Conservation (phyloP, 257 asterid species). For the Solanum okadae region DNA sequence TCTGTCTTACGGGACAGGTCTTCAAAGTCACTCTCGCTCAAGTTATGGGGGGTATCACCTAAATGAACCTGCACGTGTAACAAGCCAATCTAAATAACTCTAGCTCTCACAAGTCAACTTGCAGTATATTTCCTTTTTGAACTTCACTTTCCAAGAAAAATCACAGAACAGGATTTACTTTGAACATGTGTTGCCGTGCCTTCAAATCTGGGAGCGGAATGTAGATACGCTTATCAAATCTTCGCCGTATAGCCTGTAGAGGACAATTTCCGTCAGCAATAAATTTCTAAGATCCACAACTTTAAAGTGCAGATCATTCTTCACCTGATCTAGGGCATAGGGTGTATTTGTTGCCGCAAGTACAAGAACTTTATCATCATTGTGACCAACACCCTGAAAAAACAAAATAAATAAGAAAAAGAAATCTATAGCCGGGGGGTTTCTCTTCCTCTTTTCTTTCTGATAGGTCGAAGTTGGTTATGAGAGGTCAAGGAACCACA, state of each 20-base stretch:
- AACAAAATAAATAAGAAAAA: neutral
- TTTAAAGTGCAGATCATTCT: neutral
- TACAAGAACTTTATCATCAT: constrained; percentile 96
- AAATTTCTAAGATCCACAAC: neutral
- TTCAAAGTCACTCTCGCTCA: constrained; percentile 40
- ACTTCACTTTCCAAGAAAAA: neutral
- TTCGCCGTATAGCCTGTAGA: constrained; percentile 77
- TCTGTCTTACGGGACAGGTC: constrained; percentile 31
- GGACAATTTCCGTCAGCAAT: neutral
- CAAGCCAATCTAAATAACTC: neutral
- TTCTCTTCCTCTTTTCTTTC: neutral
- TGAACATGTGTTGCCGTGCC: constrained; percentile 98
- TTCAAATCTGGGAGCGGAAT: constrained; percentile 91
- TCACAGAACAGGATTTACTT: constrained; percentile 30
- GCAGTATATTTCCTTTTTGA: neutral
- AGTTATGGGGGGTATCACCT: constrained; percentile 51
- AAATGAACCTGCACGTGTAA: constrained; percentile 30
- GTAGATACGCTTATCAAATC: constrained; percentile 94
- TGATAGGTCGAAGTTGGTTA: neutral
- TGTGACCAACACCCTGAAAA: constrained; percentile 92
- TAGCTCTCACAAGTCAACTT: neutral
- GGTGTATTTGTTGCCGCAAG: constrained; percentile 99
- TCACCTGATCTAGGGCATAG: constrained; percentile 96
- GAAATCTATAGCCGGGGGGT: neutral
- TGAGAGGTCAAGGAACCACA: neutral